Conservation (phyloP, 2,329 filamentous ascomycete species). For the Microdochium bolleyi region DNA sequence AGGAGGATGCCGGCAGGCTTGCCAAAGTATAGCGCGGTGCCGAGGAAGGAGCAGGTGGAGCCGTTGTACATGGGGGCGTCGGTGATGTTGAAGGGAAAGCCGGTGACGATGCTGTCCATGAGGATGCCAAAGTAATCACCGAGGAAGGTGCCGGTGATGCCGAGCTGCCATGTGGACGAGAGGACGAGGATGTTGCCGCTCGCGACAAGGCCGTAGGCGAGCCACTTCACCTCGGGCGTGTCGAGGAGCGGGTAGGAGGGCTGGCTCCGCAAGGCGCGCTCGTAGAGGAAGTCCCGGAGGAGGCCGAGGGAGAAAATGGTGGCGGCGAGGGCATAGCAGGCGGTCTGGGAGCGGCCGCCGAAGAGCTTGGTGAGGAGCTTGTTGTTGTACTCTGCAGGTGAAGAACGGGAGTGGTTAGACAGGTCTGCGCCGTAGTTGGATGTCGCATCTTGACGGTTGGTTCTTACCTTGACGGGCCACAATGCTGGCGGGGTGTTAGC, state of each 20-base stretch:
- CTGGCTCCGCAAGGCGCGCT: constrained; percentile 68
- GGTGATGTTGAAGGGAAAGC: constrained; percentile 92
- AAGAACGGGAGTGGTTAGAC: constrained; percentile 3
- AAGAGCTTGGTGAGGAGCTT: constrained; percentile 84
- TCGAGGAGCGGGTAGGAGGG: constrained; percentile 69
- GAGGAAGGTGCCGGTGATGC: constrained; percentile 90
- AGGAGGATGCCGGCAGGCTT: constrained; percentile 80
- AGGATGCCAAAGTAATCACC: constrained; percentile 98
- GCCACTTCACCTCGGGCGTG: constrained; percentile 46
- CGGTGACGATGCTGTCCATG: constrained; percentile 90
- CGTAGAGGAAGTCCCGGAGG: constrained; percentile 80
- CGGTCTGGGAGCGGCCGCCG: constrained; percentile 65
- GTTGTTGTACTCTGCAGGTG: constrained; percentile 72
- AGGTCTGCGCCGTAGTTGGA: not conserved
- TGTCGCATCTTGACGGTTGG: constrained; percentile 3
- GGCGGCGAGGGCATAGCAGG: constrained; percentile 82
- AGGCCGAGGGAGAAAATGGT: constrained; percentile 91
- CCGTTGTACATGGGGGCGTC: constrained; percentile 96
- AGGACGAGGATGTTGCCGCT: constrained; percentile 79
- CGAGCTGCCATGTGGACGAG: constrained; percentile 83
- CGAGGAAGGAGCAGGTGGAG: constrained; percentile 85
- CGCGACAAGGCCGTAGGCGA: constrained; percentile 65
- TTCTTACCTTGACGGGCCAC: constrained; percentile 69
- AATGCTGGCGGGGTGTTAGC: constrained; percentile 49
- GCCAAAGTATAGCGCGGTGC: constrained; percentile 74